These are phyloP conservation scores for Talaromyces liani DNA, from an alignment of 495 filamentous ascomycete species.

Conservation along the genomic window DNA sequence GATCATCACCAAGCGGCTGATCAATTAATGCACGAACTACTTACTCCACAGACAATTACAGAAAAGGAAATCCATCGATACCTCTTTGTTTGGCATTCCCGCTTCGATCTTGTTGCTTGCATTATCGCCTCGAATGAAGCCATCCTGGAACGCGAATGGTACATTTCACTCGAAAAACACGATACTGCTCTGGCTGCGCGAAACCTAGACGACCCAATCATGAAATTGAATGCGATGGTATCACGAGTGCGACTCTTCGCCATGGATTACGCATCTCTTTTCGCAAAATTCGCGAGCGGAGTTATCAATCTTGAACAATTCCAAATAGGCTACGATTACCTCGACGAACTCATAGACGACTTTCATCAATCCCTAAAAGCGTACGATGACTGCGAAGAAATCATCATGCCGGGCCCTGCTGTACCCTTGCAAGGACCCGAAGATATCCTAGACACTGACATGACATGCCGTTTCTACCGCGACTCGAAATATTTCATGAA, in stretches of 20 bases:
- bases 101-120: conserved; percentile 79
- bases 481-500: conserved; percentile 68
- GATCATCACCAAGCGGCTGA: conserved; percentile 89
- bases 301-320: conserved; percentile 63
- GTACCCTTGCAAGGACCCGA: conserved; percentile 19
- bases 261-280: conserved; percentile 72
- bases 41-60: conserved; percentile 70
- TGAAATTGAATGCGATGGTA: conserved; percentile 57
- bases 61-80: conserved; percentile 58
- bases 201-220: conserved; percentile 55
- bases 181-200: conserved; percentile 49
- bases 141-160: conserved; percentile 74
- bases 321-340: conserved; percentile 46
- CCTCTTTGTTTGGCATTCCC: conserved; percentile 78
- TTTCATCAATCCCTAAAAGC: conserved; percentile 53
- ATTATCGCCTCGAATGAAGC: conserved; percentile 75
- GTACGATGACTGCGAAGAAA: conserved; percentile 48
- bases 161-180: conserved; percentile 53
- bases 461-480: conserved; percentile 55
- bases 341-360: conserved; percentile 45
- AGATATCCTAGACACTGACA: conserved; percentile 67
- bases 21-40: conserved; percentile 68
- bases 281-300: conserved; percentile 55
- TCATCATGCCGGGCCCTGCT: conserved; percentile 47
- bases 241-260: conserved; percentile 66